These are phyloP conservation scores for Podaxis rugospora DNA, from an alignment of 768 basidiomycete species.

Conservation along the genomic window DNA sequence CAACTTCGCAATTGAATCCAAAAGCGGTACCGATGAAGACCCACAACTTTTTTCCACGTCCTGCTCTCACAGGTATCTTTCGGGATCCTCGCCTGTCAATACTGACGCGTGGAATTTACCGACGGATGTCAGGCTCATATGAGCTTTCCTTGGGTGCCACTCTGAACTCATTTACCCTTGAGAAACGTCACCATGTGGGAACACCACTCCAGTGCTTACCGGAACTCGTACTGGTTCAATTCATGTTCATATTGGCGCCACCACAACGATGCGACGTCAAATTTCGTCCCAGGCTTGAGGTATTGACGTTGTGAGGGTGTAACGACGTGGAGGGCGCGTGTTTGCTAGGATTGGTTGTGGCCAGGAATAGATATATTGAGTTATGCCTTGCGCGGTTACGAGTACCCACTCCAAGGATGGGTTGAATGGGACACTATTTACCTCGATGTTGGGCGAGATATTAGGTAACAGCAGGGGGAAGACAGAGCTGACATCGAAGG, in stretches of 20 bases:
- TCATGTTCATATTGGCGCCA: not conserved
- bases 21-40: constrained; percentile 17
- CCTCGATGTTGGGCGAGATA: constrained; percentile 12
- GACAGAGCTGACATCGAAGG: constrained; percentile 14
- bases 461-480: constrained; percentile 12
- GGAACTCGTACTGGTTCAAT: constrained; percentile 20
- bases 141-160: constrained; percentile 44
- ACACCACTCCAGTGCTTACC: constrained; percentile 36
- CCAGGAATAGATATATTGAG: constrained; percentile 26
- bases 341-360: constrained; percentile 32
- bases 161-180: constrained; percentile 43
- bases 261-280: constrained; percentile 31
- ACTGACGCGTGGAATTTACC: constrained; percentile 44
- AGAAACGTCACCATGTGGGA: constrained; percentile 38
- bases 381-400: not conserved
- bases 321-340: constrained; percentile 33
- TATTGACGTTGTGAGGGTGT: constrained; percentile 50
- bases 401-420: not conserved
- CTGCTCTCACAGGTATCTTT: constrained; percentile 48
- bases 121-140: constrained; percentile 28
- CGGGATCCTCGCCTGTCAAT: constrained; percentile 50
- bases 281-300: constrained; percentile 45
- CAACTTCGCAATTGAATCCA: constrained; percentile 25
- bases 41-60: constrained; percentile 28
- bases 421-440: constrained; percentile 12